These are phyloP conservation scores for Nymphaea colorata DNA, from an alignment of 164 flowering plant genomes.

Conservation along the genomic window DNA sequence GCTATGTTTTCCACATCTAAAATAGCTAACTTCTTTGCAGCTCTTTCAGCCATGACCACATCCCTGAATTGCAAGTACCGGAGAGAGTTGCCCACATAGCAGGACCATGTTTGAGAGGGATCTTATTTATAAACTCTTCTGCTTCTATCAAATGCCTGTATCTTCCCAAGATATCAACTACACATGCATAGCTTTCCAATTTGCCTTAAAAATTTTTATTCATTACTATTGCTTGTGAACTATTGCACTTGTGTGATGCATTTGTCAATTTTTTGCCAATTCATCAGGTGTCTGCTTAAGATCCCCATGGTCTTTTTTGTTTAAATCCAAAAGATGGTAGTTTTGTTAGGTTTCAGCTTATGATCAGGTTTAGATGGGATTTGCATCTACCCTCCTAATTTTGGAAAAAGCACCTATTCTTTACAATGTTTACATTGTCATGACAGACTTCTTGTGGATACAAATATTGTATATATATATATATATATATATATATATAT, in stretches of 20 bases:
- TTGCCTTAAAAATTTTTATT: no score
- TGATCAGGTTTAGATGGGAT: constrained; percentile 50
- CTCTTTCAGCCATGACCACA: constrained; percentile 11
- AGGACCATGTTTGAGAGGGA: constrained; percentile 7
- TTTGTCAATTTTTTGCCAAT: no score
- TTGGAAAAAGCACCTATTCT: constrained; percentile 81
- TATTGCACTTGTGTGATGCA: no score
- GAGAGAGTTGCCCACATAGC: constrained; percentile 13
- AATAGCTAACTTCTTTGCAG: constrained; percentile 4
- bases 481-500: constrained; percentile 23
- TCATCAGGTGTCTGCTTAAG: no score
- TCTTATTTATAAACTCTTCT: constrained; percentile 7
- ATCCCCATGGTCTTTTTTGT: no score
- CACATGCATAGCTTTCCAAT: constrained; percentile 31
- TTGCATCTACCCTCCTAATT: constrained; percentile 28
- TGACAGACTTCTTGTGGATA: constrained; percentile 87
- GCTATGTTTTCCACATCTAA: constrained; percentile 8
- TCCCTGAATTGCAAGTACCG: constrained; percentile 11
- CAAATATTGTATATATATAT: constrained; percentile 24
- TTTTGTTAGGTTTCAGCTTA: constrained; percentile 39
- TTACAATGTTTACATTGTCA: constrained; percentile 64
- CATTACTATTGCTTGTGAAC: no score
- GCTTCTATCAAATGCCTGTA: constrained; percentile 14
- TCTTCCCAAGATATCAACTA: constrained; percentile 34
- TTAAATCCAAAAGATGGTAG: no score